phyloP scores from a whole-genome alignment of 1,139 yeast genomes.

The Sugiyamaella neomexicana region DNA sequence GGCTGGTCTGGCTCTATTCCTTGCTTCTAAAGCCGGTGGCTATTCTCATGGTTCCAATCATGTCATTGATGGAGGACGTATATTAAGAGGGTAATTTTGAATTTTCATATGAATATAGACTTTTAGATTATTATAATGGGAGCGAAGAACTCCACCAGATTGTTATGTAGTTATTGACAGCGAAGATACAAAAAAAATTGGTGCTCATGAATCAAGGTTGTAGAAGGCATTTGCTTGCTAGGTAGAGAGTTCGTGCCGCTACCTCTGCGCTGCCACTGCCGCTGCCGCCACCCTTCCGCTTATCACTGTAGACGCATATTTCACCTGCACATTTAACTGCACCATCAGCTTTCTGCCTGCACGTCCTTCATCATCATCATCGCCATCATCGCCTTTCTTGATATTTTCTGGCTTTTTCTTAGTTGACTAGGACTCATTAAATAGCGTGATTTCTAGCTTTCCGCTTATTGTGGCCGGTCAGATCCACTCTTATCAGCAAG shows the following conservation, averaged over 20 bases:
- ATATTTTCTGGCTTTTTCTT: background rate
- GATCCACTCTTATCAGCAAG: too few relatives aligned
- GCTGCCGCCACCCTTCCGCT: background rate
- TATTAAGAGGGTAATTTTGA: background rate
- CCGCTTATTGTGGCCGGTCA: too few relatives aligned
- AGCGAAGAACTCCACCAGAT: too few relatives aligned
- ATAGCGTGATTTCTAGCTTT: too few relatives aligned
- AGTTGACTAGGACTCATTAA: too few relatives aligned
- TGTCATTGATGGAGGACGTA: slow-evolving; percentile 67
- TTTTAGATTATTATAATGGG: too few relatives aligned
- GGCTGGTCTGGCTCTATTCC: slow-evolving; percentile 39
- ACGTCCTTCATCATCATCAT: background rate
- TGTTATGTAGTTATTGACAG: too few relatives aligned
- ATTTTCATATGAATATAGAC: too few relatives aligned
- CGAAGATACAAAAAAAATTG: too few relatives aligned
- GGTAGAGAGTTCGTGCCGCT: too few relatives aligned
- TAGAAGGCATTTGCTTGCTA: too few relatives aligned
- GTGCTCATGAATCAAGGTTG: too few relatives aligned
- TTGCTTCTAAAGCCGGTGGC: slow-evolving; percentile 56
- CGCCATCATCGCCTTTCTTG: background rate
- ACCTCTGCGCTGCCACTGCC: background rate
- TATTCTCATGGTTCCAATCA: slow-evolving; percentile 69
- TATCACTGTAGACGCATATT: background rate
- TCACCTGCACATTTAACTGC: background rate
- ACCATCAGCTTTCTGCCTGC: background rate